Evolutionary conservation across 2,329 filamentous ascomycete species (phyloP), one percentile per base, ranked within the genome.

Genomic region (Fusarium sarcochroum): DNA sequence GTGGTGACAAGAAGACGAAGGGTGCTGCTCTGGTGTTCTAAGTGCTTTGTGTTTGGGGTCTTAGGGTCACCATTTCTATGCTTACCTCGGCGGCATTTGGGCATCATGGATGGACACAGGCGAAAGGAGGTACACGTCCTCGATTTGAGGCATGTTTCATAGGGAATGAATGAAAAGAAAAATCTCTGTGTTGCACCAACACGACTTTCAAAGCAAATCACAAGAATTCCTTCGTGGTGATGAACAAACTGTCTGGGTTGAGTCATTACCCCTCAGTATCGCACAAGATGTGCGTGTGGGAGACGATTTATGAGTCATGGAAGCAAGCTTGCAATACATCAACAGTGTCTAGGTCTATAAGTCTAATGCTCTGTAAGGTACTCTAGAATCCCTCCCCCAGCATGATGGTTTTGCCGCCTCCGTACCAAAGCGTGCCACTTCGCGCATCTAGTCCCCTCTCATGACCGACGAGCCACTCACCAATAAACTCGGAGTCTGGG

Each of bases 1-100:
- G 96, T 91, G 96, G 96, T 90, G 96, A 99, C 92, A 99, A 99
- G 94, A 99, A 99, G 93, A 99, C 96, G 80, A 99, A 99, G 94
- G 96, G 96, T 92, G 96, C 96, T 80, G 96, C 96, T 85, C 91
- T 99, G 81, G 96, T 99, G 80, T 99, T 99, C 90, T 99, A 97
- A 91, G 86, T 88, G 85, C 82, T 79, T 85, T 85, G 80, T 76
- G 76, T 75, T 77, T 79, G 75, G 77, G 76, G 76, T 69, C 66
- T 69, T 46, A 69, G 66, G 66, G 66, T 78, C 76, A 79, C 76
- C 78, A 77, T 78, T 77, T 78, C 76, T 80, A 77, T 80, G 78
- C 76, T 80, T 81, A 76, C 80, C 76, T 81, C 80, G 79, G 76
- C 78, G 79, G 77, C 77, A 79, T 79, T 76, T 75, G 80, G 81